Base-by-base conservation (phyloP, 805 yeast genomes). In the Monosporozyma solicola region DNA sequence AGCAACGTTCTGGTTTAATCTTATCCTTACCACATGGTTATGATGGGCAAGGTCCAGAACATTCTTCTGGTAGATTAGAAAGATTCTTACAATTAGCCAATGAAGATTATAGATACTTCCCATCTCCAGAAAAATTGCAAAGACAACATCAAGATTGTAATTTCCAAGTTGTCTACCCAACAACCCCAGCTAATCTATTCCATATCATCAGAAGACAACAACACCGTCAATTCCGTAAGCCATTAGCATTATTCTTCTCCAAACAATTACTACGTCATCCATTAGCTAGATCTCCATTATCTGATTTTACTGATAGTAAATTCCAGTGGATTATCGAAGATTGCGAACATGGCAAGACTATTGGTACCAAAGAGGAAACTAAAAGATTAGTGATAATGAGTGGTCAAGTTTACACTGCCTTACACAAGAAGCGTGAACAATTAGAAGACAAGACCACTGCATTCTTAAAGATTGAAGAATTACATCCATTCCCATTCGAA, bases 41-140 rank as follows among this genome's bases (percentile, higher is more conserved):
- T 72, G 99, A 94, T 71, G 99, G 99, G 61, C 99, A 94, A 78
- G 99, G 99, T 66, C 98, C 99, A 60, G 99, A 94, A 78, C 99
- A 94, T 75, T 94, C 99, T 29, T 87, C 96, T 53, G 98, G 96
- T 66, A 85, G 98, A 80, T 74, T 94, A 52, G 99, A 94, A 78
- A 85, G 99, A 78, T 94, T 90, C 76, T 79, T 94, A 73, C 96
- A 88, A 77, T 74, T 94, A 68, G 85, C 96, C 68, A 91, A 91
- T 70, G 99, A 94, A 76, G 99, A 94, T 72, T 89, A 88, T 65
- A 86, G 98, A 74, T 74, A 67, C 64, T 94, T 88, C 96, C 99
- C 99, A 69, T 71, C 88, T 44, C 83, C 78, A 55, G 91, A 85
- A 65, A 88, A 89, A 74, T 79, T 94, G 61, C 87, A 87, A 63